phyloP scores from a whole-genome alignment of 2,329 filamentous ascomycete genomes.

The Fragosphaeria purpurea region DNA sequence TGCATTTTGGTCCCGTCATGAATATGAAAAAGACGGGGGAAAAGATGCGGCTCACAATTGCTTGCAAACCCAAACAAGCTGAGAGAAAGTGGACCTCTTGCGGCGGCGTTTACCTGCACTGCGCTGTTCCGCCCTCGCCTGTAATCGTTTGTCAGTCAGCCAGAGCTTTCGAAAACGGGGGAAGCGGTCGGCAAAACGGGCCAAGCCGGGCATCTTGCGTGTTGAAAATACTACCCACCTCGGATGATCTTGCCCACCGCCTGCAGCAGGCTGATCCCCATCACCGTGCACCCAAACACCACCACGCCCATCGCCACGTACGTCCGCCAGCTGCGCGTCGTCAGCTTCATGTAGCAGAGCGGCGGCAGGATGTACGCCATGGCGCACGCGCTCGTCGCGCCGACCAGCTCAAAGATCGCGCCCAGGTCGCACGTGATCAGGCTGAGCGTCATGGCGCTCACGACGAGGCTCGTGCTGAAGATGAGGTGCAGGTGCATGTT shows the following conservation, averaged over 20 bases:
- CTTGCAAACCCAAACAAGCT: too few relatives aligned
- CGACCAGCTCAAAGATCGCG: conserved; percentile 89
- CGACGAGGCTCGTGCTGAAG: conserved; percentile 75
- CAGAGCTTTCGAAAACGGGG: neutral
- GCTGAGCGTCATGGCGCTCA: conserved; percentile 64
- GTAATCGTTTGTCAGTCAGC: neutral
- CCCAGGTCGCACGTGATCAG: conserved; percentile 89
- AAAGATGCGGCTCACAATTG: too few relatives aligned
- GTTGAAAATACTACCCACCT: conserved; percentile 22
- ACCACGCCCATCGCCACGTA: conserved; percentile 63
- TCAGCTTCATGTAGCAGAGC: conserved; percentile 89
- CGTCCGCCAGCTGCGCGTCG: conserved; percentile 63
- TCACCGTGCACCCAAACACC: conserved; percentile 67
- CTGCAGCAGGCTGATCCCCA: conserved; percentile 70
- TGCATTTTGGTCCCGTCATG: too few relatives aligned
- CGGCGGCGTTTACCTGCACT: conserved; percentile 7
- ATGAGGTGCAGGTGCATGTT: conserved; percentile 76
- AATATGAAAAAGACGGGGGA: too few relatives aligned
- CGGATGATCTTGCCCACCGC: conserved; percentile 57
- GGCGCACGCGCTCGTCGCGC: conserved; percentile 86
- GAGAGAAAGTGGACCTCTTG: too few relatives aligned
- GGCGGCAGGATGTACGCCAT: conserved; percentile 93
- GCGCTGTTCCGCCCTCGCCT: conserved; percentile 7
- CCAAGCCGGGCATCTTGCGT: neutral
- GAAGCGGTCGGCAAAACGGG: neutral